Percentiles rank a stretch among this genome's conserved stretches.
These are phyloP conservation scores for Boletus subcaerulescens DNA, from an alignment of 768 basidiomycete species.

Conservation along the genomic window DNA sequence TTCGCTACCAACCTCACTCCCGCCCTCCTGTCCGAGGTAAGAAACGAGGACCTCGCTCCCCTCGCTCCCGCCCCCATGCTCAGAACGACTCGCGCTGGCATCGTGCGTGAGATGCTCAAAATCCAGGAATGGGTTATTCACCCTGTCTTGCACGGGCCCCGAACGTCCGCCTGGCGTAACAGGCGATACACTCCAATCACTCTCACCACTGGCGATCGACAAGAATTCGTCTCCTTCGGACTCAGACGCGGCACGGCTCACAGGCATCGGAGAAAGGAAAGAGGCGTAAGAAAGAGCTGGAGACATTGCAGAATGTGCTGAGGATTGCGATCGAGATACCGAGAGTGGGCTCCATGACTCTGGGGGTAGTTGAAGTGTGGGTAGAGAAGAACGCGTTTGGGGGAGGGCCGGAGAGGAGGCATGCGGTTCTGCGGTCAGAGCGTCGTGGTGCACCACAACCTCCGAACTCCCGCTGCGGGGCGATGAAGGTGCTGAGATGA, in stretches of 20 bases:
- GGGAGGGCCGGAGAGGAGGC: background rate
- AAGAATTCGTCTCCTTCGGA: constrained; percentile 26
- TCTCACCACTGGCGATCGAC: constrained; percentile 21
- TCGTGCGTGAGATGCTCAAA: constrained; percentile 14
- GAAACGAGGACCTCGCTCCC: constrained; percentile 18
- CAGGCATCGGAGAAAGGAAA: constrained; percentile 24
- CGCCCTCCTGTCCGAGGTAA: constrained; percentile 8
- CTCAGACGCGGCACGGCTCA: constrained; percentile 16
- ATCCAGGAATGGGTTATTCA: constrained; percentile 23
- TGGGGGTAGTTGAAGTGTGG: constrained; percentile 16
- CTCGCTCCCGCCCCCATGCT: constrained; percentile 13
- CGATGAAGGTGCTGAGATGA: constrained; percentile 23
- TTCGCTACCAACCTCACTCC: constrained; percentile 22
- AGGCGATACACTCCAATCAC: constrained; percentile 11
- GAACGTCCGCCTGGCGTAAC: background rate
- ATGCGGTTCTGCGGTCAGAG: background rate
- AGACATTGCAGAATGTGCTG: constrained; percentile 6
- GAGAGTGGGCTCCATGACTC: background rate
- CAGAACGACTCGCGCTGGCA: background rate
- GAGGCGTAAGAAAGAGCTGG: constrained; percentile 22
- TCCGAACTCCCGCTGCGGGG: constrained; percentile 18
- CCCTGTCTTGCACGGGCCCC: constrained; percentile 4
- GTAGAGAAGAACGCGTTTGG: background rate
- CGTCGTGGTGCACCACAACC: constrained; percentile 5
- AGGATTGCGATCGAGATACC: constrained; percentile 6